Evolutionary conservation across 2,329 filamentous ascomycete genomes (phyloP), one percentile per base, ranked within the genome.

Genomic region (Pseudopyrenochaeta lycopersici): DNA sequence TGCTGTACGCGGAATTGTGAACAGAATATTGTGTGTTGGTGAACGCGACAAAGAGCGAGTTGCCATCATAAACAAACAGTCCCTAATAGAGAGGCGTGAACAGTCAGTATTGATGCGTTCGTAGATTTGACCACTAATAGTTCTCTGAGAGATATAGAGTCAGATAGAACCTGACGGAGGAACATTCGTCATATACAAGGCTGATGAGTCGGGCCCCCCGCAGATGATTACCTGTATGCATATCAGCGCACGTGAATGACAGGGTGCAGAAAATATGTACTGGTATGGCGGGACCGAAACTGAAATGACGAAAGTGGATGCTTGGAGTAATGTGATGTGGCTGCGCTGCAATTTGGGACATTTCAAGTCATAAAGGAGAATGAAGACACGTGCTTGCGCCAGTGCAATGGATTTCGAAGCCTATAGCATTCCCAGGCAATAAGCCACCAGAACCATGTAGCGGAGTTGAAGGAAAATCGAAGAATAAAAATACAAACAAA

Each of bases 1-100:
- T 6, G 60, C 58, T 21, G 65, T 68, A n/a, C 67, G 62, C 0
- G 65, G 67, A 12, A 63, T 58, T 14, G 62, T 64, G 33, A 68
- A 54, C 21, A 66, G 40, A 29, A 65, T 52, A 36, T 64, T 62
- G 44, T 64, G 58, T 21, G 17, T 3, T 20, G 15, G 35, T 20
- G 20, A 10, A 36, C 31, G 32, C 17, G 27, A 15, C 43, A 15
- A 17, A 12, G 27, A 7, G 33, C 17, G 35, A 39, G 23, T 42
- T 9, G 31, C 10, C 10, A 38, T 38, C 2, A 18, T 41, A 36
- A 9, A 27, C 32, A 11, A 27, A 20, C 11, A 2, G n/a, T 2
- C 3, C 12, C 20, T 2, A 21, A 38, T 9, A 9, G n/a, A n/a
- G n/a, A n/a, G n/a, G n/a, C n/a, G n/a, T n/a, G n/a, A n/a, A n/a